Percentiles rank a stretch among this genome's conserved stretches.
These are phyloP conservation scores for Metschnikowia drakensbergensis DNA, from an alignment of 805 yeast genomes.

Conservation along the genomic window DNA sequence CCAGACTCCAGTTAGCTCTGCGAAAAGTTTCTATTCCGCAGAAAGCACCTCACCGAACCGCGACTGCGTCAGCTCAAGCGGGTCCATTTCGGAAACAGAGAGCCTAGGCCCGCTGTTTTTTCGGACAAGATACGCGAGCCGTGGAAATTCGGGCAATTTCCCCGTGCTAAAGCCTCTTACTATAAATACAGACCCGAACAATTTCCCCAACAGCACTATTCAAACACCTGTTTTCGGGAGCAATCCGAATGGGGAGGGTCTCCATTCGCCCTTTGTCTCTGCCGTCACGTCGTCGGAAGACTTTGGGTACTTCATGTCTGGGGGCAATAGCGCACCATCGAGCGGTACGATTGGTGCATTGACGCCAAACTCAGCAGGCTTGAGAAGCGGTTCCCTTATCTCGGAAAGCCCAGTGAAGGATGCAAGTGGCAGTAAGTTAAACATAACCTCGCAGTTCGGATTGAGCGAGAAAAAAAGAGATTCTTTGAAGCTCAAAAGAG, in stretches of 20 bases:
- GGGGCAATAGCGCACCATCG: constrained; percentile 14
- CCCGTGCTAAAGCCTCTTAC: constrained; percentile 34
- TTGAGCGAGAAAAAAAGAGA: constrained; percentile 45
- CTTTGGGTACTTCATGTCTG: constrained; percentile 25
- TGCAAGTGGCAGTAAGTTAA: constrained; percentile 19
- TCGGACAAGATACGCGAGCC: constrained; percentile 14
- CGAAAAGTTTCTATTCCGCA: constrained; percentile 29
- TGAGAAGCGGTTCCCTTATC: constrained; percentile 10
- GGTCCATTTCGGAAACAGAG: constrained; percentile 25
- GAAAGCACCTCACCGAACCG: constrained; percentile 16
- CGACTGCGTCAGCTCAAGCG: constrained; percentile 3
- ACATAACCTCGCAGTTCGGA: constrained; percentile 31
- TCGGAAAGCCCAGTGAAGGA: constrained; percentile 15
- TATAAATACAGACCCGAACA: constrained; percentile 31
- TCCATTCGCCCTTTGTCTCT: constrained; percentile 42
- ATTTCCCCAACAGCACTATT: not conserved
- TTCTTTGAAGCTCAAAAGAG: constrained; percentile 42
- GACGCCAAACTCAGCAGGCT: constrained; percentile 6
- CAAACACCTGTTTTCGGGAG: constrained; percentile 9
- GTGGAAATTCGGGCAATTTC: constrained; percentile 18
- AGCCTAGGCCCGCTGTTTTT: constrained; percentile 22
- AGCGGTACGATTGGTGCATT: not conserved
- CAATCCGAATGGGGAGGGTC: constrained; percentile 14
- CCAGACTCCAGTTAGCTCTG: constrained; percentile 37
- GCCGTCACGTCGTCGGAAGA: constrained; percentile 38